Evolutionary conservation across 1,284 basidiomycete species (phyloP), one percentile per base, ranked within the genome.

Genomic region (Hymenochaete sp.): DNA sequence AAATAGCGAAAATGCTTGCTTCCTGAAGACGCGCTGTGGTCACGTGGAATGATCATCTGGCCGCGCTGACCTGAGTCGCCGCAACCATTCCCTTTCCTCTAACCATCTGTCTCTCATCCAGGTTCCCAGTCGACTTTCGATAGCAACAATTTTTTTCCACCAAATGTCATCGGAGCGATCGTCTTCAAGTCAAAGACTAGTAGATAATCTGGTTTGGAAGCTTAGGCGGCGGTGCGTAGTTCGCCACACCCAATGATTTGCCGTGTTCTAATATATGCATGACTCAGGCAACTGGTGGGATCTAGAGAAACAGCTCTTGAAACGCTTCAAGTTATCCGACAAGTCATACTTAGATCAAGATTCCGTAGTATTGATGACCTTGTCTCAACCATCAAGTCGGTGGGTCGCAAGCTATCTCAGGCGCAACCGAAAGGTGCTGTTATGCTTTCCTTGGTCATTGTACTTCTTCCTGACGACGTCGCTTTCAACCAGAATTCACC

Each of bases 361-460:
- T 96, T 95, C 58, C 78, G 76, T 28, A 88, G 84, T 52, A 85
- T 98, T 56, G 85, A 91, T 40, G 88, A 96, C 56, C 71, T 98
- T 4, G 73, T 93, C 9, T 71, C 72, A 28, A 78, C 91, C 50
- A 85, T 98, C 55, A 82, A 87, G 48, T 68, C 71, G 40, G 84
- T 92, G 2, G 95, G 95, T 1, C 71, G 77, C 53, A 75, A 77
- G 51, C 65, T 98, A 36, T 82, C 89, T 19, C 83, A 90, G 31
- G 90, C 92, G 10, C 93, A 97, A 59, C 90, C 92, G 8, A 93
- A 93, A 79, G 92, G 93, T 92, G n/a, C 26, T 25, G 11, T 40
- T n/a, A 19, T 25, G 3, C 9, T 26, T 39, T 25, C 22, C 24
- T 16, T 38, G n/a, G 18, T 48, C 18, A 37, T 48, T 28, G 25